Conservation (phyloP, 2,329 filamentous ascomycete species). For the Calonectria crousiana region DNA sequence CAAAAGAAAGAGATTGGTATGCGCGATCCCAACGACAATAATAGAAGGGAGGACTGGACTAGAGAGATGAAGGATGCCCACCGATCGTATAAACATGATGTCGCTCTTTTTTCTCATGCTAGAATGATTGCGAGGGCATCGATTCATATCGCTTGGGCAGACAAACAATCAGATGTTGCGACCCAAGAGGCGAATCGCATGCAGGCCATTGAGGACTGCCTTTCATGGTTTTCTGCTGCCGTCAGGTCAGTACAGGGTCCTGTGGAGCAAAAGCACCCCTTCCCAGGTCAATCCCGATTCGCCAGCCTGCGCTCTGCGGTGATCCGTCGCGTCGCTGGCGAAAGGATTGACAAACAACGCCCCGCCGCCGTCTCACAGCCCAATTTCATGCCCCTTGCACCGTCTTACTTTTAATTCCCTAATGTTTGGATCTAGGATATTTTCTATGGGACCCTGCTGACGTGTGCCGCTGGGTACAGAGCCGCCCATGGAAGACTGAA, state of each 20-base stretch:
- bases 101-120: not conserved
- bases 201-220: not conserved
- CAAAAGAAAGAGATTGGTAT: not conserved
- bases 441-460: not conserved
- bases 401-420: not conserved
- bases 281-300: not conserved
- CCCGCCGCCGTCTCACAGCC: not conserved
- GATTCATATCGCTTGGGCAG: not conserved
- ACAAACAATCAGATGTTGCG: not conserved
- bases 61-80: not conserved
- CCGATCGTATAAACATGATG: not conserved
- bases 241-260: not conserved
- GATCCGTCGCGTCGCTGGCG: not conserved
- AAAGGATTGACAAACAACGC: not conserved
- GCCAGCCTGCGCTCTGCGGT: not conserved
- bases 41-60: not conserved
- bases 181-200: not conserved
- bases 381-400: not conserved
- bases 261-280: not conserved
- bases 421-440: not conserved
- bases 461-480: not conserved
- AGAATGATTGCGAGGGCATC: not conserved
- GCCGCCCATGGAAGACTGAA: not conserved
- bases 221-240: not conserved
- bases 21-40: not conserved